These are phyloP conservation scores for Linnemannia elongata DNA, from an alignment of 192 early-diverging fungal species.

Conservation along the genomic window DNA sequence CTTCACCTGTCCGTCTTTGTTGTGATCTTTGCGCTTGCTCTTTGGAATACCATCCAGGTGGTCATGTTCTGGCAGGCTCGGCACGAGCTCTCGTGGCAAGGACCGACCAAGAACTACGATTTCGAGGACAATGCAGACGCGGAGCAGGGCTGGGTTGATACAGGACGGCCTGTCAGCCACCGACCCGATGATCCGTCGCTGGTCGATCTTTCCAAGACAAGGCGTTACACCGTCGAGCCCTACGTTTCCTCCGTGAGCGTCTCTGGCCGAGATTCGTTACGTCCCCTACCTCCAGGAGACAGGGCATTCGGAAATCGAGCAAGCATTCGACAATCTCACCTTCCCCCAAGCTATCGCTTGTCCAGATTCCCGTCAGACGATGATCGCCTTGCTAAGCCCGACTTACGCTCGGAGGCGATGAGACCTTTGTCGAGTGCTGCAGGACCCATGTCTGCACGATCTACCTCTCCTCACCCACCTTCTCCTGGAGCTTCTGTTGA, in stretches of 20 bases:
- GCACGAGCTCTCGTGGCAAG: conserved; percentile 22
- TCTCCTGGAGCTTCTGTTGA: conserved; percentile 22
- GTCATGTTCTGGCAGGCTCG: conserved; percentile 45
- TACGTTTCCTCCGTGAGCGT: conserved; percentile 27
- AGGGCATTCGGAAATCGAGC: conserved; percentile 4
- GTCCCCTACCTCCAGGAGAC: not conserved
- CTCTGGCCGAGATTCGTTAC: not conserved
- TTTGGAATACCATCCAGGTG: conserved; percentile 52
- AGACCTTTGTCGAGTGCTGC: conserved; percentile 23
- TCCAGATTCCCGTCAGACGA: conserved; percentile 28
- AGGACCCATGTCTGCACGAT: conserved; percentile 32
- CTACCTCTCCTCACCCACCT: conserved; percentile 21
- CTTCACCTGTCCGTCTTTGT: conserved; percentile 59
- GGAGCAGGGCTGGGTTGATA: conserved; percentile 23
- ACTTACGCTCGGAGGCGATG: conserved; percentile 23
- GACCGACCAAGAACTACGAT: conserved; percentile 29
- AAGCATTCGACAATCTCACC: conserved; percentile 27
- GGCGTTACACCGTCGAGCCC: conserved; percentile 49
- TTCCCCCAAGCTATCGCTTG: conserved; percentile 5
- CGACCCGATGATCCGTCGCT: not conserved
- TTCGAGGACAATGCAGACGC: conserved; percentile 16
- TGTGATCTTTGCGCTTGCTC: conserved; percentile 51
- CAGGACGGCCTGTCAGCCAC: conserved; percentile 24
- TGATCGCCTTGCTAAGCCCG: not conserved
- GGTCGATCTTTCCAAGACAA: conserved; percentile 6